Percentiles rank a stretch among this genome's conserved stretches.
These are phyloP conservation scores for Heterobasidion annosum DNA, from an alignment of 1,284 basidiomycete genomes.

Conservation along the genomic window DNA sequence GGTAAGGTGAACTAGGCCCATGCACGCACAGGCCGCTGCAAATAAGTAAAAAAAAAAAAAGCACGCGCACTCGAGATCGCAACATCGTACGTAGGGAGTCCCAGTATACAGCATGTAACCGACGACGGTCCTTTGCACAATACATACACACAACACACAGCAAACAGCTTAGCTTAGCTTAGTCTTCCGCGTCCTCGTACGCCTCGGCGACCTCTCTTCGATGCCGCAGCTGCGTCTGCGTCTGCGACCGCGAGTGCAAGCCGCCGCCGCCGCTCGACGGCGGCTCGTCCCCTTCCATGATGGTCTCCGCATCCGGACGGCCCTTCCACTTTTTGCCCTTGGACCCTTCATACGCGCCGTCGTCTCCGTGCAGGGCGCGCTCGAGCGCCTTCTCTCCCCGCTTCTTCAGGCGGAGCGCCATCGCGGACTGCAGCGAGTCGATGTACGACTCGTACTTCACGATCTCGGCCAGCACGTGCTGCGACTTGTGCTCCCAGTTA, in stretches of 20 bases:
- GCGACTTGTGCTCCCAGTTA: slow-evolving; percentile 92
- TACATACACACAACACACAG: not conserved
- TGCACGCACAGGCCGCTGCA: too few species aligned
- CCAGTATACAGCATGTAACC: too few species aligned
- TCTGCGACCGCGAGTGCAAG: slow-evolving; percentile 11
- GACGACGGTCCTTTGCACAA: not conserved
- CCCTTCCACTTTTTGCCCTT: slow-evolving; percentile 38
- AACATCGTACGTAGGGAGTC: not conserved
- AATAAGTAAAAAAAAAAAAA: not conserved
- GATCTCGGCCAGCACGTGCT: slow-evolving; percentile 84
- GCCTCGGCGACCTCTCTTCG: slow-evolving; percentile 36
- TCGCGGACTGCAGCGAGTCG: slow-evolving; percentile 76
- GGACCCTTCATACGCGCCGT: slow-evolving; percentile 20
- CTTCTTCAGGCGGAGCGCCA: slow-evolving; percentile 74
- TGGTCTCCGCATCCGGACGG: slow-evolving; percentile 35
- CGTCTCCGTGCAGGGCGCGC: slow-evolving; percentile 46
- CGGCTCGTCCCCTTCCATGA: slow-evolving; percentile 44
- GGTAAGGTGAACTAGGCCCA: not conserved
- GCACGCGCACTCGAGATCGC: not conserved
- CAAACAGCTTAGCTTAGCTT: not conserved
- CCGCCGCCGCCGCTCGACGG: slow-evolving; percentile 25
- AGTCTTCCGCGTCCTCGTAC: not conserved
- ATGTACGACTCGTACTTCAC: slow-evolving; percentile 97
- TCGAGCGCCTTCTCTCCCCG: slow-evolving; percentile 84
- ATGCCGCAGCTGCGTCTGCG: slow-evolving; percentile 20